A percentile compares a stretch with the other conserved stretches of the same genome.
phyloP scores from a whole-genome alignment of 2,329 filamentous ascomycete genomes.

The Pseudogymnoascus pannorum region DNA sequence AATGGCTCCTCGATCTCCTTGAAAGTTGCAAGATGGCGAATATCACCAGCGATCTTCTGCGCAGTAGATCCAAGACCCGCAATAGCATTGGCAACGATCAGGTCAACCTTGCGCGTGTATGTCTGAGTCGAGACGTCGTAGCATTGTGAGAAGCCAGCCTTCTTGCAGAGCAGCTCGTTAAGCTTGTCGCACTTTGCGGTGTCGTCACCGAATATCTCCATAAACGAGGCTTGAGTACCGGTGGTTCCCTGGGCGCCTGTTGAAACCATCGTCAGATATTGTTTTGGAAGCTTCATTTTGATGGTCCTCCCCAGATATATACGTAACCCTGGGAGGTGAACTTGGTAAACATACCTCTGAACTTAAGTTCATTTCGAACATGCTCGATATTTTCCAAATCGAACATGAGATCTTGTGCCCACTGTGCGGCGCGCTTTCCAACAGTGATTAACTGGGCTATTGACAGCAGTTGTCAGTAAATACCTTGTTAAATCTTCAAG shows the following conservation, averaged over 20 bases:
- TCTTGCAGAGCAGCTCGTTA: constrained; percentile 48
- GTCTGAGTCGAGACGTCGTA: constrained; percentile 53
- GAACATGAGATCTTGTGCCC: constrained; percentile 69
- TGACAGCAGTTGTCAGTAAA: constrained; percentile 11
- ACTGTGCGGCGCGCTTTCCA: constrained; percentile 53
- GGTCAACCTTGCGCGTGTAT: constrained; percentile 72
- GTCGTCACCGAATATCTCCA: constrained; percentile 42
- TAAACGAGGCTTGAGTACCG: constrained; percentile 68
- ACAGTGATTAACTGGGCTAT: constrained; percentile 39
- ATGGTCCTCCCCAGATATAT: too few relatives aligned
- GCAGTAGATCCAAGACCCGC: constrained; percentile 72
- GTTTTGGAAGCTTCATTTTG: neutral
- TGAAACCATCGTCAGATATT: neutral
- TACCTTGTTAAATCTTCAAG: neutral
- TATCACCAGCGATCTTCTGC: constrained; percentile 66
- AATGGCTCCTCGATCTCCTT: constrained; percentile 86
- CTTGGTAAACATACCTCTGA: constrained; percentile 53
- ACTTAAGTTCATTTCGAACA: constrained; percentile 59
- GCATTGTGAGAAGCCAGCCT: constrained; percentile 44
- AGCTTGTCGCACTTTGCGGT: constrained; percentile 44
- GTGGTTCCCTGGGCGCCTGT: constrained; percentile 47
- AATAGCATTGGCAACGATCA: constrained; percentile 73
- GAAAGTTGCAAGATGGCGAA: constrained; percentile 63
- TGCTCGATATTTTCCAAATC: constrained; percentile 68
- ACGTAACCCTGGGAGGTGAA: neutral